Conservation (phyloP, 176 grass and related monocot genomes). For the sorghum (Sorghum bicolor) region DNA sequence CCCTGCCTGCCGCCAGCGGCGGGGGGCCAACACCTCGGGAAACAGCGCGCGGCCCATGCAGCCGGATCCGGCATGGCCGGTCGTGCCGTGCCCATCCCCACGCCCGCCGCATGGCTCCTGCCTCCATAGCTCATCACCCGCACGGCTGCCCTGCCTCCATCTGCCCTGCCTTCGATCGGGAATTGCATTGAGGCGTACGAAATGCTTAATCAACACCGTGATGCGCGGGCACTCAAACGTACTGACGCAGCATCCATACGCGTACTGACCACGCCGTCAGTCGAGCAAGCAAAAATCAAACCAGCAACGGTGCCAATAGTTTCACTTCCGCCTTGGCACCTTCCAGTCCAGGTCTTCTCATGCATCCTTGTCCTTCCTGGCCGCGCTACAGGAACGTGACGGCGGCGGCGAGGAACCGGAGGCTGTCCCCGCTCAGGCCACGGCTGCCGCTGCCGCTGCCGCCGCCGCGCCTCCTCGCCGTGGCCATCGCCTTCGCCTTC, state of each 20-base stretch:
- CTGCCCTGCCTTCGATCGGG: neutral
- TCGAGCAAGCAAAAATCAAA: neutral
- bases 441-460: neutral
- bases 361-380: neutral
- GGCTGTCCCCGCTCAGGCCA: neutral
- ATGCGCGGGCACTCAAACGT: neutral
- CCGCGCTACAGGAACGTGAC: neutral
- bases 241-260: neutral
- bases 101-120: neutral
- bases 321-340: neutral
- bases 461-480: neutral
- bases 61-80: constrained; percentile 25
- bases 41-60: neutral
- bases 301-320: neutral
- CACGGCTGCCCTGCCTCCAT: neutral
- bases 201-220: constrained; percentile 10
- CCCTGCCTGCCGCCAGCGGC: neutral
- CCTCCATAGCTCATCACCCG: neutral
- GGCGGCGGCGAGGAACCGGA: neutral
- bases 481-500: neutral
- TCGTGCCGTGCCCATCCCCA: neutral
- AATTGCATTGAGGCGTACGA: neutral
- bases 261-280: neutral
- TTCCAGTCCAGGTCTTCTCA: neutral
- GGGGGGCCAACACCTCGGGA: neutral